Evolutionary conservation across 805 yeast genomes (phyloP), one percentile per base, ranked within the genome.

Genomic region (Candida fluviatilis): DNA sequence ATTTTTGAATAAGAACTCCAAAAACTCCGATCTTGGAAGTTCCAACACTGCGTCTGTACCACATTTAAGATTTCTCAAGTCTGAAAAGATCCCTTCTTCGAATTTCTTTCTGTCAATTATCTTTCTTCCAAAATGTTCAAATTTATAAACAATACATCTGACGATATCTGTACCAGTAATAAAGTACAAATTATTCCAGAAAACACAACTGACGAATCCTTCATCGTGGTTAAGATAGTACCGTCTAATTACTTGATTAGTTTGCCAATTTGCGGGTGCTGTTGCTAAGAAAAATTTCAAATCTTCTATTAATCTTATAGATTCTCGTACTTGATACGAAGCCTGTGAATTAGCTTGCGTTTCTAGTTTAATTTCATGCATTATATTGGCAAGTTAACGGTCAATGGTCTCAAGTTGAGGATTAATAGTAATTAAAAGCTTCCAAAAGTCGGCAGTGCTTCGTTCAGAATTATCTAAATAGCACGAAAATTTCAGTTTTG

Each of bases 121-220:
- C 43, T 76, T 76, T 45, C 98, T 72, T 1, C 99, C 99, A 66
- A 91, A 86, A 49, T 88, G 89, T 50, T 82, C 83, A 65, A 91
- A 84, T 48, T 91, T 79, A 60, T 84, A 93, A 13, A 89, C 84
- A 36, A 91, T 78, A 58, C 96, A 87, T 41, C 96, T 78, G 34
- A 93, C 96, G 41, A 91, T 90, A 66, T 93, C 98, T 1, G 98
- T 91, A 2, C 98, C 98, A 0, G 98, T 91, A 35, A 91, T 76
- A 62, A 84, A 90, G 57, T 84, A 91, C 11, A 90, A 66, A 53
- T 84, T 84, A 52, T 88, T 85, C 97, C 98, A 91, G 49, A 75
- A 82, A 1, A 93, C 88, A 62, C 99, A 91, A 23, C 86, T 77
- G n/a, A 88, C 88, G 48, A 91, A 88, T 2, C 91, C 93, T 58